phyloP scores from a whole-genome alignment of 805 yeast genomes.

The Candida oleophila region DNA sequence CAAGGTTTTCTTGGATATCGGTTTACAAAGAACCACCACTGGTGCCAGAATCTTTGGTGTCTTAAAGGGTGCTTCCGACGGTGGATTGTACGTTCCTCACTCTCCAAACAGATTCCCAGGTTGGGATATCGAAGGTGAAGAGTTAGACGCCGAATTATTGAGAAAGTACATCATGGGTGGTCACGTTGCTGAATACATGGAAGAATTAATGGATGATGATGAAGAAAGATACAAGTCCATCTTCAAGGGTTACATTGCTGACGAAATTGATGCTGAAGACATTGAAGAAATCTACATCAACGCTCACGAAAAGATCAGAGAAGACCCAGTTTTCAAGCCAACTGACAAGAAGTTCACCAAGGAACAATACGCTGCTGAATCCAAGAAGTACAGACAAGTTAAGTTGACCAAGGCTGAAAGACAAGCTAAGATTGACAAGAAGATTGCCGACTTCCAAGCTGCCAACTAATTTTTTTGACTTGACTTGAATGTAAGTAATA shows the following conservation, averaged over 20 bases:
- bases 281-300: slow-evolving; percentile 92
- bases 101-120: slow-evolving; percentile 99
- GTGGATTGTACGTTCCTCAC: slow-evolving; percentile 99
- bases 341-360: slow-evolving; percentile 91
- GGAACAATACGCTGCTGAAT: slow-evolving; percentile 96
- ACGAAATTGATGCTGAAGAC: slow-evolving; percentile 95
- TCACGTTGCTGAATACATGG: slow-evolving; percentile 99
- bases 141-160: slow-evolving; percentile 93
- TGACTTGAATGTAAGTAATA: too few species aligned
- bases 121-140: slow-evolving; percentile 98
- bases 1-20: slow-evolving; percentile 99
- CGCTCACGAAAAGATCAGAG: slow-evolving; percentile 97
- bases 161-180: slow-evolving; percentile 99
- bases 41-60: slow-evolving; percentile 99
- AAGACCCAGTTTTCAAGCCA: slow-evolving; percentile 87
- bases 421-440: slow-evolving; percentile 82
- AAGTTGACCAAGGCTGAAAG: slow-evolving; percentile 93
- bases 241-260: slow-evolving; percentile 95
- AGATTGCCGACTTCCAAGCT: slow-evolving; percentile 88
- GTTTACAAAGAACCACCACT: slow-evolving; percentile 99
- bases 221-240: slow-evolving; percentile 97
- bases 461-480: slow-evolving; percentile 28
- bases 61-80: slow-evolving; percentile 99
- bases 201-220: slow-evolving; percentile 99
- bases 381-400: slow-evolving; percentile 85